Base-by-base conservation (phyloP, 1,139 yeast species). In the Yamadazyma blattariae region DNA sequence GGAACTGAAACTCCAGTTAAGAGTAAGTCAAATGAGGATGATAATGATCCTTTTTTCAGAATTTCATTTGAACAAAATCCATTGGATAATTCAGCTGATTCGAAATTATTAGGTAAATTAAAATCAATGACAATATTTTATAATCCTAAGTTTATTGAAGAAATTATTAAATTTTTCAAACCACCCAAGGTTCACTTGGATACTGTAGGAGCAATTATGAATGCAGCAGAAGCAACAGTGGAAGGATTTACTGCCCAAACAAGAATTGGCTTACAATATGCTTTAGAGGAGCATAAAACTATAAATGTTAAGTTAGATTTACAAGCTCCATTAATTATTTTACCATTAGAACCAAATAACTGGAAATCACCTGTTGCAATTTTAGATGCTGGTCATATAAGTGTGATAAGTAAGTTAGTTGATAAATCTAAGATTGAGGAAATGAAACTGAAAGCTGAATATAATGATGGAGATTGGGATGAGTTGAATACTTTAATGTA, bases 311-410 rank as follows among this genome's bases (percentile, higher is more conserved):
- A 85, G 48, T 72, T 92, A 41, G 97, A 94, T 57, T 67, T 94
- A 33, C 96, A 90, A 52, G 96, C 98, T 0, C 98, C 99, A 0
- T 68, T 94, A 44, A 79, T 94, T 20, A 85, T 92, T n/a, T 51
- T 92, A 26, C 98, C 98, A 0, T 67, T 88, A 15, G 87, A 88
- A 52, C 86, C 95, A 0, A 74, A 79, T 11, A 79, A 77, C 45
- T 80, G 87, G 79, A 72, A 83, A 28, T 80, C 97, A 0, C 95
- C 97, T 0, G 96, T 95, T 41, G 90, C 92, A 4, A 78, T 92
- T 11, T 69, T 94, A 38, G 98, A 94, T 71, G 97, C 97, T 11
- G 99, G 99, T 51, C 97, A 92, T 56, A 82, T 94, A 23, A 82
- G 90, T 49, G 79, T 92, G 7, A 64, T 71, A 2, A 87, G 96